Percentiles rank a stretch among this genome's conserved stretches.
Evolutionary conservation across 1,139 yeast species (phyloP).

Genomic region (Geotrichum klebahnii): DNA sequence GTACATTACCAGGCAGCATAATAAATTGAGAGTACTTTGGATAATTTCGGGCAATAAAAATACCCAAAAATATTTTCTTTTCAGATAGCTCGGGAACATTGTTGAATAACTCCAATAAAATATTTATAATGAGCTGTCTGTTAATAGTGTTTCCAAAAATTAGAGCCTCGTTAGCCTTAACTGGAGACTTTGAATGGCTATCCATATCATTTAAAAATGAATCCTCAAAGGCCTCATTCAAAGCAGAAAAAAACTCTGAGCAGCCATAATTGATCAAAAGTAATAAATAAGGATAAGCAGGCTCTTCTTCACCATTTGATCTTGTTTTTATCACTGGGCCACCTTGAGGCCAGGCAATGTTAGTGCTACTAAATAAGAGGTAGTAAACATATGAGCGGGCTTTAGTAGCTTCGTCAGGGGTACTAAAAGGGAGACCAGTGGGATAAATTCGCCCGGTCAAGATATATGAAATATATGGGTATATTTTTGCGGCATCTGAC

Average conservation of each 20-base stretch:
- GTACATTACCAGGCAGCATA: slow-evolving; percentile 56
- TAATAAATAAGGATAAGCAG: slow-evolving; percentile 58
- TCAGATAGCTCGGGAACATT: slow-evolving; percentile 33
- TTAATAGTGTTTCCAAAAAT: slow-evolving; percentile 41
- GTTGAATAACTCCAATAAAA: slow-evolving; percentile 50
- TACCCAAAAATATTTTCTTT: slow-evolving; percentile 45
- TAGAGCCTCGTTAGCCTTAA: slow-evolving; percentile 29
- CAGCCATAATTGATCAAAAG: slow-evolving; percentile 50
- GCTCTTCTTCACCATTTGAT: slow-evolving; percentile 31
- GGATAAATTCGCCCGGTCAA: slow-evolving; percentile 79
- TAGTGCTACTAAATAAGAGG: slow-evolving; percentile 52
- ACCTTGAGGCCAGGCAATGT: slow-evolving; percentile 47
- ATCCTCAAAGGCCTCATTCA: slow-evolving; percentile 80
- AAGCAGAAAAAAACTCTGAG: slow-evolving; percentile 55
- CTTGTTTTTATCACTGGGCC: slow-evolving; percentile 30
- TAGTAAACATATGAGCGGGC: slow-evolving; percentile 52
- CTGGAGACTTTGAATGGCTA: slow-evolving; percentile 23
- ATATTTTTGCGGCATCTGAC: slow-evolving; percentile 43
- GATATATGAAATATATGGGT: slow-evolving; percentile 61
- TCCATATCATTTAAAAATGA: slow-evolving; percentile 50
- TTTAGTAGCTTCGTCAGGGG: slow-evolving; percentile 24
- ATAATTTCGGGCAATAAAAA: slow-evolving; percentile 70
- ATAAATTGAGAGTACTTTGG: slow-evolving; percentile 79
- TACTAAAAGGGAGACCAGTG: slow-evolving; percentile 43
- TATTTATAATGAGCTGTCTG: slow-evolving; percentile 65